Conservation (phyloP, 1,284 basidiomycete species). For the Ustilago tritici region DNA sequence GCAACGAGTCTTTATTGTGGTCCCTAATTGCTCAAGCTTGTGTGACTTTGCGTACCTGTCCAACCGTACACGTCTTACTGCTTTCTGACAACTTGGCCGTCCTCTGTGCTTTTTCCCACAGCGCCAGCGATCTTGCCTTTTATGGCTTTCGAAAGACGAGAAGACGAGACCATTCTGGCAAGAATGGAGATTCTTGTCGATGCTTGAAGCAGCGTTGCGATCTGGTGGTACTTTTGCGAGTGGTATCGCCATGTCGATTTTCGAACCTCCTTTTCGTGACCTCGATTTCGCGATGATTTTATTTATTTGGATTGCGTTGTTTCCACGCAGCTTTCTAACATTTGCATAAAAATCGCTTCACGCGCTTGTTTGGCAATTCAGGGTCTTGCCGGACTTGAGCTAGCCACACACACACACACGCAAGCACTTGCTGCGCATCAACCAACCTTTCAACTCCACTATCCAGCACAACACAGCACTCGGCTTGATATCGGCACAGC, state of each 20-base stretch:
- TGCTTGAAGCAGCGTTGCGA: too few relatives aligned
- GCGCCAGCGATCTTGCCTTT: background rate
- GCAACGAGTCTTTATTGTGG: background rate
- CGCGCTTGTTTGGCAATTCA: slow-evolving; percentile 2
- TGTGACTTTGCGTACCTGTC: background rate
- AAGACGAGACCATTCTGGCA: too few relatives aligned
- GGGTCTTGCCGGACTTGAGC: slow-evolving; percentile 11
- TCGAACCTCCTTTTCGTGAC: slow-evolving; percentile 5
- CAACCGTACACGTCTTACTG: too few relatives aligned
- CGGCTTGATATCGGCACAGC: background rate
- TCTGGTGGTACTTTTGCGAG: background rate
- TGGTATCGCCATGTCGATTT: background rate
- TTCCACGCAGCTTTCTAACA: slow-evolving; percentile 4
- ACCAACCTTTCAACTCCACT: background rate
- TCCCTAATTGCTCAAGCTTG: background rate
- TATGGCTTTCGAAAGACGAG: background rate
- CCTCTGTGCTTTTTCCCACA: background rate
- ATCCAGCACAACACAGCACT: background rate
- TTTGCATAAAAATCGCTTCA: background rate
- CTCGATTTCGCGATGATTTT: background rate
- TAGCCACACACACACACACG: background rate
- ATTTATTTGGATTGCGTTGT: background rate
- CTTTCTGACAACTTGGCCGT: too few relatives aligned
- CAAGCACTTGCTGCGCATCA: background rate
- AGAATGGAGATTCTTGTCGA: too few relatives aligned